A percentile compares a stretch with the other conserved stretches of the same genome.
phyloP scores from a whole-genome alignment of 805 yeast genomes.

The Yarrowia sp. region DNA sequence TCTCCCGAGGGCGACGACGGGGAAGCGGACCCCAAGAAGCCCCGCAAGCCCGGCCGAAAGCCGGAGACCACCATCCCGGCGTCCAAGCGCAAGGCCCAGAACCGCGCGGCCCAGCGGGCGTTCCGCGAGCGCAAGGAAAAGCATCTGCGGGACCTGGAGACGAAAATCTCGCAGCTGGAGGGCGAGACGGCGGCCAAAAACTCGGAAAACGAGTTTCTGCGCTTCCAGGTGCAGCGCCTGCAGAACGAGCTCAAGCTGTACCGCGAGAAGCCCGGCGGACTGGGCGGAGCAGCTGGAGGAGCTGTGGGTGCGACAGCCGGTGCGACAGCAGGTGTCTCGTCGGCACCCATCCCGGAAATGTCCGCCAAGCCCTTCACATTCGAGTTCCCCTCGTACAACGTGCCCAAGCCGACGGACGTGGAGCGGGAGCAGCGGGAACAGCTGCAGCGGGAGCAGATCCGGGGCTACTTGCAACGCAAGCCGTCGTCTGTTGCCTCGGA shows the following conservation, averaged over 20 bases:
- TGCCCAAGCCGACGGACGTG: slow-evolving; percentile 1
- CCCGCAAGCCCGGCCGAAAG: slow-evolving; percentile 72
- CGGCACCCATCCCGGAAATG: slow-evolving; percentile 29
- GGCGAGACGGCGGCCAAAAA: slow-evolving; percentile 69
- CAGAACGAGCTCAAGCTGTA: slow-evolving; percentile 72
- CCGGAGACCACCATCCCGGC: slow-evolving; percentile 80
- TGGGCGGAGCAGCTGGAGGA: not conserved
- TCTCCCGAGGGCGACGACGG: slow-evolving; percentile 30
- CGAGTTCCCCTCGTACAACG: slow-evolving; percentile 61
- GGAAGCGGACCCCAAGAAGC: slow-evolving; percentile 29
- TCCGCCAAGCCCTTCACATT: slow-evolving; percentile 53
- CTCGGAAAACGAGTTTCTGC: slow-evolving; percentile 74
- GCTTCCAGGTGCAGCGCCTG: slow-evolving; percentile 76
- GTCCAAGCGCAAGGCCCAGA: slow-evolving; percentile 92
- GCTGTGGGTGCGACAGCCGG: not conserved
- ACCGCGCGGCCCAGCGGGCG: slow-evolving; percentile 98
- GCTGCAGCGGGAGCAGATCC: slow-evolving; percentile 35
- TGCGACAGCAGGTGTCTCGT: slow-evolving; percentile 39
- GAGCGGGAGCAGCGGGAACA: slow-evolving; percentile 29
- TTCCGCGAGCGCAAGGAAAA: slow-evolving; percentile 92
- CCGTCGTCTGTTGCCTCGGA: slow-evolving; percentile 22
- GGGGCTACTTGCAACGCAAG: slow-evolving; percentile 29
- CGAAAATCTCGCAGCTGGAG: slow-evolving; percentile 75
- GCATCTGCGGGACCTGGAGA: slow-evolving; percentile 84
- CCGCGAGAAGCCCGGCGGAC: slow-evolving; percentile 50